Evolutionary conservation across 257 asterid species (phyloP), one percentile per base, ranked within the genome.

Genomic region (Sherardia arvensis): DNA sequence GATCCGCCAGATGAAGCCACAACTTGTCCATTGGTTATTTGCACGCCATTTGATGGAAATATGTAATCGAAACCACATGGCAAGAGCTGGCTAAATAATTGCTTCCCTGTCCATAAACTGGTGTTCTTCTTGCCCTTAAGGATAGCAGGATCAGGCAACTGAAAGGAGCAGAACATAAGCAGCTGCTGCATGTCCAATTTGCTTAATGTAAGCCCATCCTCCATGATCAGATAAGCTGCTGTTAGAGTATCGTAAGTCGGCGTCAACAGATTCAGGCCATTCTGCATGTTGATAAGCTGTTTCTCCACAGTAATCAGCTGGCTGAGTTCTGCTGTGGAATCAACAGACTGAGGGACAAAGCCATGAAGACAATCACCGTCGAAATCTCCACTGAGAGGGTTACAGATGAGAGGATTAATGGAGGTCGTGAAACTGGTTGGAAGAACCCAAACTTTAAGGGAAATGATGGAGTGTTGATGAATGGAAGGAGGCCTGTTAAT

Each of bases 311-410:
- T 78, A 72, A 85, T 92, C 65, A 93, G 96, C 77, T 93, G 96
- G 32, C 40, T 68, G 34, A 93, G 90, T 84, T 93, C 99, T 14
- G 87, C 84, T 74, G 87, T 80, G 8, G 92, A 58, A 69, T 76
- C 77, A 26, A 85, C 72, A 2, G 99, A 90, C 57, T 93, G 97
- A 5, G 99, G 97, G 57, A 90, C 88, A 77, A 75, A 93, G 29
- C 97, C 97, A 68, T 93, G 99, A 68, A 93, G 87, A 71, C 97
- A 93, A 57, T 93, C 97, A 18, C 99, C 99, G 73, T 93, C 99
- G 30, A 93, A 93, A 73, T 93, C 99, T 40, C 99, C 99, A 67
- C 94, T 83, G 45, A 93, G 77, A 29, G 99, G 99, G 32, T 87
- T 74, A 76, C 99, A 93, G 8, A 85, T 75, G 20, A 85, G 85